Evolutionary conservation across 2,329 filamentous ascomycete genomes (phyloP).

Genomic region (Microdochium trichocladiopsis): DNA sequence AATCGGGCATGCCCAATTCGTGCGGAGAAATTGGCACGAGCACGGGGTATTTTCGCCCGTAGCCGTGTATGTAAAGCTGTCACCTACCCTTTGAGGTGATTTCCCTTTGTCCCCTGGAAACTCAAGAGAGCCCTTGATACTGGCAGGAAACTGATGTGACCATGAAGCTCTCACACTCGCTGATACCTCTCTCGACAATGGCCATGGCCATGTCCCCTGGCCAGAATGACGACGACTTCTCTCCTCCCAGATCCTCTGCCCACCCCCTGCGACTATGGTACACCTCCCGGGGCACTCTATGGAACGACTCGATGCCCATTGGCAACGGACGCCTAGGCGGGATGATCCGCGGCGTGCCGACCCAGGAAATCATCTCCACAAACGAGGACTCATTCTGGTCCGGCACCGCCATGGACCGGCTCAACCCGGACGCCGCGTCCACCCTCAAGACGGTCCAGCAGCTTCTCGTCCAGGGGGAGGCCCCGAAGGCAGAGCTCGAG

Average conservation of each 20-base stretch:
- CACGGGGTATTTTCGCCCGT: too few species aligned
- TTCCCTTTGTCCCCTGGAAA: too few species aligned
- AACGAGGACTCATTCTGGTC: constrained; percentile 40
- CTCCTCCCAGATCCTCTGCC: not conserved
- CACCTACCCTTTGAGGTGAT: too few species aligned
- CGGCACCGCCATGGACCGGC: constrained; percentile 29
- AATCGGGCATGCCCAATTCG: too few species aligned
- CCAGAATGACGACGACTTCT: not conserved
- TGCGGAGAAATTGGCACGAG: too few species aligned
- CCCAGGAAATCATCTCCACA: constrained; percentile 28
- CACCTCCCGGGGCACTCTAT: not conserved
- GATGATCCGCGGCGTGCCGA: constrained; percentile 30
- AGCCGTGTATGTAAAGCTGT: too few species aligned
- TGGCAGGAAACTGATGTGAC: too few species aligned
- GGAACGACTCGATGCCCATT: constrained; percentile 23
- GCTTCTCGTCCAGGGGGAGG: constrained; percentile 23
- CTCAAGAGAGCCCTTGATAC: too few species aligned
- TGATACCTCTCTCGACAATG: not conserved
- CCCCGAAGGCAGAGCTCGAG: constrained; percentile 6
- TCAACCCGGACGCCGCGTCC: constrained; percentile 22
- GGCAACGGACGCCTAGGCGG: constrained; percentile 32
- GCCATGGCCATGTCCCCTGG: not conserved
- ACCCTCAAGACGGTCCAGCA: constrained; percentile 26
- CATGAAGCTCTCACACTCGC: too few species aligned
- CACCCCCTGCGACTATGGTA: not conserved